phyloP scores from a whole-genome alignment of 2,329 filamentous ascomycete genomes.

The Scedosporium apiospermum region DNA sequence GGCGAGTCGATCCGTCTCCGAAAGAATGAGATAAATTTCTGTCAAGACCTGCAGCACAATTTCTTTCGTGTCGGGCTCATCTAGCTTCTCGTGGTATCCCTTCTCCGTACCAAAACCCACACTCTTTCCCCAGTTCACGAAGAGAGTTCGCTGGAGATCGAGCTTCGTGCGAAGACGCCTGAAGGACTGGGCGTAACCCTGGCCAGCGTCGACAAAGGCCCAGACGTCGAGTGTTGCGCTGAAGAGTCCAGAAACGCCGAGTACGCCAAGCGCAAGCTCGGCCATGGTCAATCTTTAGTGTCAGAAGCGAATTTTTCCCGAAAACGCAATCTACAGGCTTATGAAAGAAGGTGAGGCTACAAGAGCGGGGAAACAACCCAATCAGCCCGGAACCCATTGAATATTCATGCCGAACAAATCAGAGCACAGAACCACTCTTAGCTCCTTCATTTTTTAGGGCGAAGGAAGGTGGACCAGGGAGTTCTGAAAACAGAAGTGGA shows the following conservation, averaged over 20 bases:
- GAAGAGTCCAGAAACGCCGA: slow-evolving; percentile 5
- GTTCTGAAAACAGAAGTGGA: no score
- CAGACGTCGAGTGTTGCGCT: slow-evolving; percentile 4
- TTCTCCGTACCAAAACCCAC: slow-evolving; percentile 2
- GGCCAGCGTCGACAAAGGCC: slow-evolving; percentile 8
- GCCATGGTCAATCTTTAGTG: neutral
- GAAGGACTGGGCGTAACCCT: neutral
- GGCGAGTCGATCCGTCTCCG: slow-evolving; percentile 3
- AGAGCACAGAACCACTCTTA: no score
- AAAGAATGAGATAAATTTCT: slow-evolving; percentile 1
- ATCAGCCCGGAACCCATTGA: no score
- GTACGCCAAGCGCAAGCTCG: slow-evolving; percentile 1
- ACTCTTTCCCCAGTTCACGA: slow-evolving; percentile 7
- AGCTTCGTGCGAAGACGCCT: slow-evolving; percentile 2
- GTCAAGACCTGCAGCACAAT: neutral
- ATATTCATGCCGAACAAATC: no score
- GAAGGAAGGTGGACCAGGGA: no score
- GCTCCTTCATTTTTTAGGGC: no score
- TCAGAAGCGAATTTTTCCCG: no score
- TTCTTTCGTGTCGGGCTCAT: neutral
- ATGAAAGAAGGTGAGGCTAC: no score
- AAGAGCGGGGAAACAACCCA: no score
- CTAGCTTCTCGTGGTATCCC: slow-evolving; percentile 4
- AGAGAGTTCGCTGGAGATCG: slow-evolving; percentile 6
- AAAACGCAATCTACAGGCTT: no score